A percentile compares a stretch with the other conserved stretches of the same genome.
Conservation (phyloP, 208 protist species). For the Trypanosomatidae sp. region DNA sequence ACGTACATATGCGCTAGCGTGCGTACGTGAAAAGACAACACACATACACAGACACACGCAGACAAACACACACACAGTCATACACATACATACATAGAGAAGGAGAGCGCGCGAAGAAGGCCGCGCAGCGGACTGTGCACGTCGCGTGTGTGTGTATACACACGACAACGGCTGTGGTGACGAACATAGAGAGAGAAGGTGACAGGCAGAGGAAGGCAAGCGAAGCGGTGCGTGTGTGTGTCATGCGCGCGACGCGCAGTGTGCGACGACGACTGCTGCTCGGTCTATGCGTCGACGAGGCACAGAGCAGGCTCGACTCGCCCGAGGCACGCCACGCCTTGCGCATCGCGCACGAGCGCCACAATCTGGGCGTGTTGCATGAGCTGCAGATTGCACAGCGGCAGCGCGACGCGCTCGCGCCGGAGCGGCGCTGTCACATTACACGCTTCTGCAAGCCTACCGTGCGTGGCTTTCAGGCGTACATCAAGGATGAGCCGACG, state of each 20-base stretch:
- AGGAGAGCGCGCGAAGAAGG: too few species aligned
- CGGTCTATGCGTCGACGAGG: conserved; percentile 79
- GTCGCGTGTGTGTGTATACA: too few species aligned
- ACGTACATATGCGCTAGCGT: too few species aligned
- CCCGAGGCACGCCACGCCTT: conserved; percentile 52
- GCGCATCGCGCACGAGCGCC: conserved; percentile 58
- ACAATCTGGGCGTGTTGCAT: conserved; percentile 73
- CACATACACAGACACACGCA: too few species aligned
- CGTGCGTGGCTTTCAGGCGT: conserved; percentile 67
- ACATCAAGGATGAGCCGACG: conserved; percentile 43
- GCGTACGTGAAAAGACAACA: too few species aligned
- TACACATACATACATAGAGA: too few species aligned
- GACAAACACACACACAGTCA: too few species aligned
- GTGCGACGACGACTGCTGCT: conserved; percentile 49
- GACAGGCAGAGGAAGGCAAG: too few species aligned
- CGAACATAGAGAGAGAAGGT: too few species aligned
- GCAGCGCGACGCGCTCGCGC: conserved; percentile 37
- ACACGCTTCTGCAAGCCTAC: conserved; percentile 67
- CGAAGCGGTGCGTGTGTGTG: too few species aligned
- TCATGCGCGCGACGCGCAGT: conserved; percentile 17
- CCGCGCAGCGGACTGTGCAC: too few species aligned
- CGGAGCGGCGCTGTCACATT: conserved; percentile 62
- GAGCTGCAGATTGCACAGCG: conserved; percentile 68
- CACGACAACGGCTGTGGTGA: too few species aligned
- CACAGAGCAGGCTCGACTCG: conserved; percentile 77